phyloP scores from a whole-genome alignment of 768 basidiomycete species.

The Lactarius evosmus region DNA sequence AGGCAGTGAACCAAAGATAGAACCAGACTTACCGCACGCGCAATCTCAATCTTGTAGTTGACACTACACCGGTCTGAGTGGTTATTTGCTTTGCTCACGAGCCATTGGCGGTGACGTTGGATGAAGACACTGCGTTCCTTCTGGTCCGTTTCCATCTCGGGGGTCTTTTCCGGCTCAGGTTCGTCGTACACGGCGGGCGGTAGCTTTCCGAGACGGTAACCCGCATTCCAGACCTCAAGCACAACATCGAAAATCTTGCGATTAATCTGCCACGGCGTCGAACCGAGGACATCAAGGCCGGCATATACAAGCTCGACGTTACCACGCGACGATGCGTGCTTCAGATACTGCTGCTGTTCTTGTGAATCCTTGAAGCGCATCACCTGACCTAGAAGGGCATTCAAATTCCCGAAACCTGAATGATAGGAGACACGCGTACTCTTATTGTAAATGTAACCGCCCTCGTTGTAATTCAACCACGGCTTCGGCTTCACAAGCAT shows the following conservation, averaged over 20 bases:
- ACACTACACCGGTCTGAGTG: constrained; percentile 90
- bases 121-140: constrained; percentile 54
- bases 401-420: constrained; percentile 11
- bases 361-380: constrained; percentile 93
- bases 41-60: constrained; percentile 97
- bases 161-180: constrained; percentile 58
- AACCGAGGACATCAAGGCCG: constrained; percentile 85
- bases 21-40: constrained; percentile 64
- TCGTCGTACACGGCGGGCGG: constrained; percentile 68
- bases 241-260: constrained; percentile 53
- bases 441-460: constrained; percentile 79
- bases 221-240: constrained; percentile 76
- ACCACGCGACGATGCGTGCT: constrained; percentile 66
- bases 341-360: constrained; percentile 79
- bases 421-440: constrained; percentile 44
- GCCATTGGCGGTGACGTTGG: constrained; percentile 51
- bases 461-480: constrained; percentile 73
- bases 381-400: constrained; percentile 46
- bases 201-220: constrained; percentile 76
- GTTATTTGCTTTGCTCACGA: constrained; percentile 66
- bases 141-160: constrained; percentile 49
- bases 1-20: not conserved
- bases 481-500: constrained; percentile 92
- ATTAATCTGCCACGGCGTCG: constrained; percentile 90
- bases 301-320: constrained; percentile 83